Percentiles rank a stretch among this genome's conserved stretches.
Conservation (phyloP, 1,139 yeast genomes). For the Pichia sp. region DNA sequence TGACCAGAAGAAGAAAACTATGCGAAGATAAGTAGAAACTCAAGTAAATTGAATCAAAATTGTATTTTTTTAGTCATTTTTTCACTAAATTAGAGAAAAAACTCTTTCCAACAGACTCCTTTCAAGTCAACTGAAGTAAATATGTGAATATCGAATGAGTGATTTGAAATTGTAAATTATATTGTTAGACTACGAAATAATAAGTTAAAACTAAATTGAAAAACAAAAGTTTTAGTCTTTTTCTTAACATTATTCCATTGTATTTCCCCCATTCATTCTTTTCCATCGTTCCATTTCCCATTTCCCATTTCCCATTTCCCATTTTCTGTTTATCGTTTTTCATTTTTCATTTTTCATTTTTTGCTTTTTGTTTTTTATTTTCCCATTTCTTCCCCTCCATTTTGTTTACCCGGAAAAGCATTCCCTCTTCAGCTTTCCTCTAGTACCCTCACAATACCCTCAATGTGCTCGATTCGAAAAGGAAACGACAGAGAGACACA, state of each 20-base stretch:
- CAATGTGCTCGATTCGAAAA: no score
- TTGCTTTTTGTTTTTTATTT: no score
- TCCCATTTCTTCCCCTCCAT: background rate
- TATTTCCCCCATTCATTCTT: background rate
- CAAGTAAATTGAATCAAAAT: background rate
- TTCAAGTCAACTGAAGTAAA: conserved; percentile 4
- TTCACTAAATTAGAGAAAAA: background rate
- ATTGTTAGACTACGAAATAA: background rate
- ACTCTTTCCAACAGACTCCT: background rate
- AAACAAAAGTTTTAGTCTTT: background rate
- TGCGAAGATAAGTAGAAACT: background rate
- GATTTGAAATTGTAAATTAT: background rate
- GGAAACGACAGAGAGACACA: no score
- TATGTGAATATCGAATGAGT: background rate
- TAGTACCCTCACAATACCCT: no score
- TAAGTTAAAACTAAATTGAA: background rate
- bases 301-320: background rate
- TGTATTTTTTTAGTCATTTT: background rate
- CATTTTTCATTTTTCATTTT: no score
- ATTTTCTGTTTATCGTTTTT: background rate
- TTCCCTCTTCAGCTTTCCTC: background rate
- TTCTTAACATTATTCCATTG: background rate
- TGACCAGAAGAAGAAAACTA: background rate
- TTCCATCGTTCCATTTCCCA: background rate
- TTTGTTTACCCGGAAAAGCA: background rate